Conservation (phyloP, 2,329 filamentous ascomycete species). For the Lachnellula willkommii region DNA sequence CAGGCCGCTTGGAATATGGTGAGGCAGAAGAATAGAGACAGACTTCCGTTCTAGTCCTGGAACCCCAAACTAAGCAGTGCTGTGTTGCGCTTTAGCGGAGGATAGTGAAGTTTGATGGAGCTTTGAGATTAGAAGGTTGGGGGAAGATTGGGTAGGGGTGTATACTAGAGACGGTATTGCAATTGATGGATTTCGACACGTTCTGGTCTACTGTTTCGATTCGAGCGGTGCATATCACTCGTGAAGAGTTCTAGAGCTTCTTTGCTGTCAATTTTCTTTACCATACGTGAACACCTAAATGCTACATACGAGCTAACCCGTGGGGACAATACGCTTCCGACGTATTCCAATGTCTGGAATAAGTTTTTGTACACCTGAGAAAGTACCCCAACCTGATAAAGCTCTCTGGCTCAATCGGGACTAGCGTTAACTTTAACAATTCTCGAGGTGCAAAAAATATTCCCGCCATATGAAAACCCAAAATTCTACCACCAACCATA, state of each 20-base stretch:
- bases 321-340: background rate
- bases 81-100: slow-evolving; percentile 24
- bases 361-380: background rate
- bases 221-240: background rate
- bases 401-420: slow-evolving; percentile 5
- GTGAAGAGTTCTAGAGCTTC: background rate
- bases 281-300: no score
- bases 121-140: slow-evolving; percentile 10
- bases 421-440: slow-evolving; percentile 10
- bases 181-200: slow-evolving; percentile 18
- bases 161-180: slow-evolving; percentile 28
- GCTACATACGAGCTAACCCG: no score
- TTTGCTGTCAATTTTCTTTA: no score
- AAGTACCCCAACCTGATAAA: background rate
- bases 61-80: slow-evolving; percentile 19
- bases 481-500: slow-evolving; percentile 1
- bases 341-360: background rate
- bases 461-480: background rate
- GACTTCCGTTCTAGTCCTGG: slow-evolving; percentile 5
- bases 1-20: slow-evolving; percentile 52
- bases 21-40: slow-evolving; percentile 35
- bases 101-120: slow-evolving; percentile 9
- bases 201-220: background rate
- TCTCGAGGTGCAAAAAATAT: slow-evolving; percentile 1
- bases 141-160: slow-evolving; percentile 13